These are phyloP conservation scores for Pulicaria dysenterica DNA, from an alignment of 129 eudicot species.

Conservation along the genomic window DNA sequence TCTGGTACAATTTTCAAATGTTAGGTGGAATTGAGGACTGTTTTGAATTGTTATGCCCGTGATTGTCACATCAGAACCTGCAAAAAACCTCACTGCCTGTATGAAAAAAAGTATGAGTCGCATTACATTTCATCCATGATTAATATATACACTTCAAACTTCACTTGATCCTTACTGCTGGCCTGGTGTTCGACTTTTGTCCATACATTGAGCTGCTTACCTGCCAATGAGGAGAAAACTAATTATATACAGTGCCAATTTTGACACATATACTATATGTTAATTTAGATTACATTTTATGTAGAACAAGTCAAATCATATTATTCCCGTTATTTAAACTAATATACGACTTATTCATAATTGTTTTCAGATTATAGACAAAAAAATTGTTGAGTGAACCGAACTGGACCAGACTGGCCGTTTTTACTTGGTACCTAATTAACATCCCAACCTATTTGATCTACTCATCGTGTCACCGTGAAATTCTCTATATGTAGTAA, in stretches of 20 bases:
- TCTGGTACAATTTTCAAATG: conserved; percentile 71
- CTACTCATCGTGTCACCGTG: neutral
- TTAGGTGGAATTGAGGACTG: conserved; percentile 82
- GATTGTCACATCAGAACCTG: conserved; percentile 71
- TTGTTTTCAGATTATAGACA: neutral
- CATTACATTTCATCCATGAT: conserved; percentile 16
- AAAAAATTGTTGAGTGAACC: neutral
- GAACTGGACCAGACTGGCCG: neutral
- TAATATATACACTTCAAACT: conserved; percentile 11
- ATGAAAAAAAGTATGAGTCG: conserved; percentile 8
- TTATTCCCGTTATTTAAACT: neutral
- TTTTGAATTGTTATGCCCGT: conserved; percentile 86
- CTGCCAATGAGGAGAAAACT: conserved; percentile 41
- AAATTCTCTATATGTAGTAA: neutral
- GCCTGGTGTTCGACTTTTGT: conserved; percentile 59
- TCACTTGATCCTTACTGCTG: conserved; percentile 63
- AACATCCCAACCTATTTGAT: neutral
- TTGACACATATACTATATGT: neutral
- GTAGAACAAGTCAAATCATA: neutral
- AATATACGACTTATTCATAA: neutral
- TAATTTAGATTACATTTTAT: neutral
- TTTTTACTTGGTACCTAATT: neutral
- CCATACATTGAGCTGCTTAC: conserved; percentile 41
- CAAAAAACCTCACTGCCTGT: conserved; percentile 80
- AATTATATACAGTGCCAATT: neutral